phyloP scores from a whole-genome alignment of 1,284 basidiomycete genomes.

The Malassezia yamatoensis region DNA sequence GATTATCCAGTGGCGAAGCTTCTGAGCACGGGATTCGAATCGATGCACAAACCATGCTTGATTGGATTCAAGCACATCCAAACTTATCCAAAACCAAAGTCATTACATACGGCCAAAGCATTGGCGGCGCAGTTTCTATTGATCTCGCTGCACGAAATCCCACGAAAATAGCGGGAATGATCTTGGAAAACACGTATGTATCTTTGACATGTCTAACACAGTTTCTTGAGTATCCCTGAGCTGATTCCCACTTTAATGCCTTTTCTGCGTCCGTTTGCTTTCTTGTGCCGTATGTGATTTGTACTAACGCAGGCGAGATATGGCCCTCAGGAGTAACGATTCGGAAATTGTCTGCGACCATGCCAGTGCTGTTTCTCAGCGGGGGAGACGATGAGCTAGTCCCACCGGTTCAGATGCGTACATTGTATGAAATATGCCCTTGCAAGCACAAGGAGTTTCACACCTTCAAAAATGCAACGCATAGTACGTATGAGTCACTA shows the following conservation, averaged over 20 bases:
- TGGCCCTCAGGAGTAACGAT: constrained; percentile 75
- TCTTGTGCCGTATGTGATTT: constrained; percentile 56
- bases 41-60: constrained; percentile 64
- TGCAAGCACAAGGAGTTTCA: constrained; percentile 51
- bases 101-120: constrained; percentile 79
- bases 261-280: constrained; percentile 63
- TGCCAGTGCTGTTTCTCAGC: constrained; percentile 74
- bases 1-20: constrained; percentile 67
- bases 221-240: constrained; percentile 39
- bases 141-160: constrained; percentile 74
- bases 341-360: constrained; percentile 59
- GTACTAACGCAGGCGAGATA: constrained; percentile 53
- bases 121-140: constrained; percentile 89
- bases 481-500: constrained; percentile 55
- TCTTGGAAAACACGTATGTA: constrained; percentile 65
- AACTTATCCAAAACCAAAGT: constrained; percentile 52
- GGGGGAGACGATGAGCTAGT: constrained; percentile 74
- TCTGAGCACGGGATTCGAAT: constrained; percentile 68
- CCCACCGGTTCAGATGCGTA: constrained; percentile 71
- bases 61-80: constrained; percentile 65
- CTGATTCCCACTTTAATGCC: constrained; percentile 64
- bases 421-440: constrained; percentile 57
- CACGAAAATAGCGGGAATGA: constrained; percentile 56
- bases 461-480: constrained; percentile 57
- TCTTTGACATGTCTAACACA: constrained; percentile 4